Percentiles rank a stretch among this genome's conserved stretches.
phyloP scores from a whole-genome alignment of 1,139 yeast genomes.

The Spencermartinsiella ligniputridi region DNA sequence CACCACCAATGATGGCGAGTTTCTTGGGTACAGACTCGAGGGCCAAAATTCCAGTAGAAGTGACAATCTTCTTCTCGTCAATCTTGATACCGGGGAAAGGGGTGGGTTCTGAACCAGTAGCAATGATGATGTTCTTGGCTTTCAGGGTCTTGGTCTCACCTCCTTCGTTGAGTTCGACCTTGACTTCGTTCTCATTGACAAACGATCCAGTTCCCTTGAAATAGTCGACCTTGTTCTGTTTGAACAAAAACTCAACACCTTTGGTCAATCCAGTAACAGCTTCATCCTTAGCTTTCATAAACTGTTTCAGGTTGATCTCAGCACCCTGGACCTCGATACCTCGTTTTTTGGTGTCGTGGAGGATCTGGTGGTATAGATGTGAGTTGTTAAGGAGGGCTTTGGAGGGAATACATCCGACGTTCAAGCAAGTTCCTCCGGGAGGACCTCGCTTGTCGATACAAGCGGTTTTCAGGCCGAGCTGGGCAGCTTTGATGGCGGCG shows the following conservation, averaged over 20 bases:
- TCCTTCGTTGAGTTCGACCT: constrained; percentile 86
- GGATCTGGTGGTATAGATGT: constrained; percentile 83
- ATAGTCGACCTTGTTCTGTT: constrained; percentile 92
- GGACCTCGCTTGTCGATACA: constrained; percentile 96
- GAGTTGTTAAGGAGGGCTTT: constrained; percentile 94
- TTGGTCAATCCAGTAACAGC: constrained; percentile 86
- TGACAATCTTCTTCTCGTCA: constrained; percentile 95
- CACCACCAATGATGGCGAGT: constrained; percentile 95
- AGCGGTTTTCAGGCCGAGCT: constrained; percentile 88
- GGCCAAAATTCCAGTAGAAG: constrained; percentile 88
- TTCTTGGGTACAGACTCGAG: constrained; percentile 88
- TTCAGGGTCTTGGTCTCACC: constrained; percentile 64
- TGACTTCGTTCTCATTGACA: constrained; percentile 70
- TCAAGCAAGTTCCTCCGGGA: constrained; percentile 96
- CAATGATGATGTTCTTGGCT: constrained; percentile 87
- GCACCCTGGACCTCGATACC: constrained; percentile 76
- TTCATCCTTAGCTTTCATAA: constrained; percentile 90
- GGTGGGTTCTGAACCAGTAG: constrained; percentile 97
- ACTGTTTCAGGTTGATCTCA: constrained; percentile 70
- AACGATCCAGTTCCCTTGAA: constrained; percentile 92
- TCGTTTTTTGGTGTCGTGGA: constrained; percentile 76
- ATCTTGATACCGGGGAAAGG: constrained; percentile 98
- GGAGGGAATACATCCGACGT: constrained; percentile 98
- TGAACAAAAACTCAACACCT: constrained; percentile 91
- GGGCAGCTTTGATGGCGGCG: constrained; percentile 98